Base-by-base conservation (phyloP, 208 protist genomes). In the Trypanosoma boissoni region DNA sequence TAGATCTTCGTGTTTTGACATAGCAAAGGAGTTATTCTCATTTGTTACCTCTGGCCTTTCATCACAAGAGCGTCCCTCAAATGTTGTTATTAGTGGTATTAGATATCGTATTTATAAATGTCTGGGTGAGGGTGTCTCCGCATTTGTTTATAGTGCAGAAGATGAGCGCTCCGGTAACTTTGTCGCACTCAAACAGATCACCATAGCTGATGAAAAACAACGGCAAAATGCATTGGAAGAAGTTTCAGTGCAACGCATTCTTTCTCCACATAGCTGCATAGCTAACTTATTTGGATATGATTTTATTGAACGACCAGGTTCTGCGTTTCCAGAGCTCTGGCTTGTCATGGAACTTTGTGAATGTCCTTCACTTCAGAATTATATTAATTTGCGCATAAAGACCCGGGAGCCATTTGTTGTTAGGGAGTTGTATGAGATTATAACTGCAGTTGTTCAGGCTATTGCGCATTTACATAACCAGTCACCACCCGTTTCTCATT, bases 401-500 rank as follows among this genome's bases (percentile, higher is more conserved):
- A 66, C 60, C 9, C 68, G 67, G 2, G 71, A 77, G 16, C 31
- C 60, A n/a, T 76, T 86, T 54, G 66, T 64, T 16, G 20, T 78
- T 34, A 43, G 65, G 26, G 80, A 86, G 46, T 60, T 88, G 18
- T 81, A 78, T 39, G 78, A 86, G 43, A 84, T 91, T 45, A 58
- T 78, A 12, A 68, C 75, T 39, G 66, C 64, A 46, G 37, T 86
- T 18, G 63, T 91, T 20, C 68, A 74, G 23, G 78, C 76, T 3
- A 78, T 91, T 39, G 74, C 66, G 5, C 78, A 91, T 56, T 43
- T 91, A 12, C 80, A 91, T 49, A 68, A 55, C 18, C 78, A 82
- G 32, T 91, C 84, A 9, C 84, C 84, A 23, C 93, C 94, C 3
- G 83, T 98, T 12, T 74, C 91, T 10, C 94, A 98, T 65, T 88